Conservation (phyloP, 805 yeast genomes). For the Maudiozyma bulderi region DNA sequence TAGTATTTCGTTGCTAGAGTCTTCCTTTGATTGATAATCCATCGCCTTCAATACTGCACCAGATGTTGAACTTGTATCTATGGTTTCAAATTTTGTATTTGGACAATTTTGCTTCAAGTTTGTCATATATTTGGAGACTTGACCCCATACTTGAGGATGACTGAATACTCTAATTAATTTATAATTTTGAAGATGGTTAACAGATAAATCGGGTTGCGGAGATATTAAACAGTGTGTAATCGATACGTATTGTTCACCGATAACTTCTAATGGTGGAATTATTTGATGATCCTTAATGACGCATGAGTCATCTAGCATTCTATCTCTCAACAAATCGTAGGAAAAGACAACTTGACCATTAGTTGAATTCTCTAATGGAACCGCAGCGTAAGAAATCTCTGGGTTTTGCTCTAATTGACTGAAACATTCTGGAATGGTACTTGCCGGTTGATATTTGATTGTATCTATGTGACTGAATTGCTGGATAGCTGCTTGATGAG, state of each 20-base stretch:
- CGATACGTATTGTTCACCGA: conserved; percentile 73
- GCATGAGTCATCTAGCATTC: conserved; percentile 26
- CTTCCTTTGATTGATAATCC: conserved; percentile 5
- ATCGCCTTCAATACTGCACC: conserved; percentile 66
- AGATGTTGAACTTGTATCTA: conserved; percentile 75
- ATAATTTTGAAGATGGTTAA: conserved; percentile 3
- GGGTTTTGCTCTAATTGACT: conserved; percentile 35
- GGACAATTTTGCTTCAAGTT: conserved; percentile 26
- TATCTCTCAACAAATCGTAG: conserved; percentile 69
- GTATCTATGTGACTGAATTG: conserved; percentile 35
- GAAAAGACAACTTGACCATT: conserved; percentile 89
- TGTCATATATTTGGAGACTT: conserved; percentile 52
- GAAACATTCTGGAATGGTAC: conserved; percentile 55
- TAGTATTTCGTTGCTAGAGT: conserved; percentile 28
- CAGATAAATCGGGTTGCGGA: conserved; percentile 30
- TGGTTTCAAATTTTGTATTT: conserved; percentile 31
- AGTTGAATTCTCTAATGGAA: conserved; percentile 90
- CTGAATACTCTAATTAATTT: conserved; percentile 59
- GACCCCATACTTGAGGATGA: conserved; percentile 99
- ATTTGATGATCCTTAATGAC: conserved; percentile 8
- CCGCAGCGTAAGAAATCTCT: conserved; percentile 57
- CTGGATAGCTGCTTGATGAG: conserved; percentile 71
- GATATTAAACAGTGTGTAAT: conserved; percentile 66
- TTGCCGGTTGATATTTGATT: conserved; percentile 22
- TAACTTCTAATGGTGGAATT: conserved; percentile 40